These are phyloP conservation scores for Rauvolfia tetraphylla DNA, from an alignment of 257 asterid genomes.

Conservation along the genomic window DNA sequence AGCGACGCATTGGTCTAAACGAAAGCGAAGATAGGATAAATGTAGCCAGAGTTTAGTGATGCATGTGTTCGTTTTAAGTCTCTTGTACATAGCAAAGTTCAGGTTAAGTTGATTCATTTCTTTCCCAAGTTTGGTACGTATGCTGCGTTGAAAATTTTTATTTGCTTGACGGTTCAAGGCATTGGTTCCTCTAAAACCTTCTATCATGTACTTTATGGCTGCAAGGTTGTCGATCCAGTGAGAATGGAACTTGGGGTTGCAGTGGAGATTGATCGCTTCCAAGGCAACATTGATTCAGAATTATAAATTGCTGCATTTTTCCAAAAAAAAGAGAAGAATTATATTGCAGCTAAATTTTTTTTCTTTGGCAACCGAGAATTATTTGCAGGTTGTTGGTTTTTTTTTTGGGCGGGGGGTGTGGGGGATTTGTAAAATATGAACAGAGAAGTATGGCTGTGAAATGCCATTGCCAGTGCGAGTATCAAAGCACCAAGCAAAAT, in stretches of 20 bases:
- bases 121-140: not conserved
- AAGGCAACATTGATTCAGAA: not conserved
- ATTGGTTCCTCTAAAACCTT: not conserved
- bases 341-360: no score
- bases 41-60: not conserved
- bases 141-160: not conserved
- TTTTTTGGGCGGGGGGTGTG: no score
- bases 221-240: not conserved
- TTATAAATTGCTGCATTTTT: no score
- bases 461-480: no score
- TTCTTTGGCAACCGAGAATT: no score
- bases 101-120: conserved; percentile 1
- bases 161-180: not conserved
- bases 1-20: not conserved
- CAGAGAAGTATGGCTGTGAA: no score
- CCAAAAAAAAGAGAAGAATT: no score
- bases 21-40: not conserved
- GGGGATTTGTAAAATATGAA: no score
- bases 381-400: no score
- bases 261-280: not conserved
- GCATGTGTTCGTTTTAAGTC: not conserved
- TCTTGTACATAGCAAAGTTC: not conserved
- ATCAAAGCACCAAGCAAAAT: no score
- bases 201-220: not conserved
- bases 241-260: not conserved